Conservation (phyloP, 345 rosid genomes). For the Arabidopsis thaliana region TAIR10.1 NC_003070.9:695001-695500, state of each 20-base stretch:
- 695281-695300: slow-evolving; percentile 89
- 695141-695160: slow-evolving; percentile 58
- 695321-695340: slow-evolving; percentile 90
- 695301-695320: slow-evolving; percentile 94
- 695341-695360: slow-evolving; percentile 90
- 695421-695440: slow-evolving; percentile 86
- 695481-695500: neutral
- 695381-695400: slow-evolving; percentile 80
- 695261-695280: slow-evolving; percentile 84
- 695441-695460: slow-evolving; percentile 94
- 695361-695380: slow-evolving; percentile 81
- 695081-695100: slow-evolving; percentile 94
- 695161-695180: slow-evolving; percentile 79
- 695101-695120: slow-evolving; percentile 97
- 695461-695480: slow-evolving; percentile 89
- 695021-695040: slow-evolving; percentile 75
- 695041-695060: slow-evolving; percentile 54
- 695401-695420: slow-evolving; percentile 86
- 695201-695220: slow-evolving; percentile 80
- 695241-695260: slow-evolving; percentile 51
- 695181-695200: slow-evolving; percentile 84
- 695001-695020: slow-evolving; percentile 90
- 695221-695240: slow-evolving; percentile 77
- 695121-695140: slow-evolving; percentile 84
- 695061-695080: slow-evolving; percentile 80